Base-by-base conservation (phyloP, 139 green algal genomes). In the Volvox reticuliferus region DNA sequence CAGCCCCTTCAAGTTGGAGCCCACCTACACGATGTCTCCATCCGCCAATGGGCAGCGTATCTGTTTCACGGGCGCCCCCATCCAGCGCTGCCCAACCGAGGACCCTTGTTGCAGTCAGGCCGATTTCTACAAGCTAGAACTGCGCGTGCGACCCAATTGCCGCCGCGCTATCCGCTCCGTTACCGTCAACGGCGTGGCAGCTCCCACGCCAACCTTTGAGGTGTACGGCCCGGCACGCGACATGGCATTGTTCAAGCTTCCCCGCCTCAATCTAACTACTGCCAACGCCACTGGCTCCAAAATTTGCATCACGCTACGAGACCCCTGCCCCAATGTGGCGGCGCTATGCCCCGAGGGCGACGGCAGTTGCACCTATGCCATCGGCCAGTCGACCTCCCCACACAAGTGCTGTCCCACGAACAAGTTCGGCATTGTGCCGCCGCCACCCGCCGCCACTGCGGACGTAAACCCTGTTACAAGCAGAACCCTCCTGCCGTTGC, bases 241-340 rank as follows among this genome's bases (percentile, higher is more conserved):
- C 12, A 75, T 73, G 50, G 86, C 86, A 20, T 55, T 90, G 20
- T 90, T 84, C 71, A 90, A 90, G 86, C n/a, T 90, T 44, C 86
- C 86, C 22, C 50, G 22, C 12, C 50, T 90, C 30, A 90, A 90
- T 55, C 73, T 90, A 6, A 90, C 86, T 1, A 18, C 20, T 2
- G n/a, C 18, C 50, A 90, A 62, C 30, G 86, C 82, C 2, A 63
- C 71, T 0, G 86, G 86, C 50, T 73, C 86, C 73, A 90, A 90
- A 69, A 90, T 90, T 71, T 90, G 86, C 86, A 83, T 90, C 44
- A 90, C 73, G 18, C 73, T 90, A 30, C 73, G 73, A 9, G 86
- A 90, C 50, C 86, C 86, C 86, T 90, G 86, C 86, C 86, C 86
- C 86, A 90, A 90, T 75, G 1, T 90, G 30, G 73, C 50, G 12